Conservation (phyloP, 192 early-diverging fungal genomes). For the Backusella morwellensis region DNA sequence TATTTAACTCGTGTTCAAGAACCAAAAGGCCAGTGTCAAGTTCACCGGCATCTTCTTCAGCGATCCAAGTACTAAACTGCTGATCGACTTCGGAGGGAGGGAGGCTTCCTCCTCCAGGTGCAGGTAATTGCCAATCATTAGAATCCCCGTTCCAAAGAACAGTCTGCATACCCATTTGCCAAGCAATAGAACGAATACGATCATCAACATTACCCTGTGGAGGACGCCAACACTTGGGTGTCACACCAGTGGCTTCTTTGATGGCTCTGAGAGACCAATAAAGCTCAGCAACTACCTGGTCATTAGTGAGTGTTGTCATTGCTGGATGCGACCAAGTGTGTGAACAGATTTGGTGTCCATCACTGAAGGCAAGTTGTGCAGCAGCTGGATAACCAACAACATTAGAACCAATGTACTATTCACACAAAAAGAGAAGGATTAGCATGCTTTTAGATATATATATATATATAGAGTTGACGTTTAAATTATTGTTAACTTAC, state of each 20-base stretch:
- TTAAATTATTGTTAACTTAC: neutral
- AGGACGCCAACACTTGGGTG: slow-evolving; percentile 42
- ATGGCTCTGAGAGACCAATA: slow-evolving; percentile 37
- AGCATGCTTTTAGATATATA: neutral
- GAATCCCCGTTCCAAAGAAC: slow-evolving; percentile 21
- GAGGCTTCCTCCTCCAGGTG: slow-evolving; percentile 32
- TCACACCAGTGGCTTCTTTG: slow-evolving; percentile 41
- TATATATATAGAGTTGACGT: neutral
- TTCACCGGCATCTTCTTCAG: slow-evolving; percentile 15
- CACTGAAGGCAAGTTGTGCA: slow-evolving; percentile 22
- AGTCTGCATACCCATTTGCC: slow-evolving; percentile 25
- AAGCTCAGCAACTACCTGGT: slow-evolving; percentile 49
- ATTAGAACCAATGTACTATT: slow-evolving; percentile 37
- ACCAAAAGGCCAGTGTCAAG: slow-evolving; percentile 28
- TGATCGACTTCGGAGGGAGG: slow-evolving; percentile 17
- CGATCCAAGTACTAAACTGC: slow-evolving; percentile 28
- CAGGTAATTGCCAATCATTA: slow-evolving; percentile 41
- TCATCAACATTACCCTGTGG: slow-evolving; percentile 49
- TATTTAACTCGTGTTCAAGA: slow-evolving; percentile 43
- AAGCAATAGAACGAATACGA: slow-evolving; percentile 38
- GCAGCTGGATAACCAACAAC: slow-evolving; percentile 29
- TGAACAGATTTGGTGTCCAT: slow-evolving; percentile 54
- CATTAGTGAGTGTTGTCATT: slow-evolving; percentile 43
- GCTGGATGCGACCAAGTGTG: slow-evolving; percentile 61
- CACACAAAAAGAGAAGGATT: slow-evolving; percentile 5